Evolutionary conservation across 352 stramenopile genomes (phyloP).

Genomic region (Phytophthora parvispora): DNA sequence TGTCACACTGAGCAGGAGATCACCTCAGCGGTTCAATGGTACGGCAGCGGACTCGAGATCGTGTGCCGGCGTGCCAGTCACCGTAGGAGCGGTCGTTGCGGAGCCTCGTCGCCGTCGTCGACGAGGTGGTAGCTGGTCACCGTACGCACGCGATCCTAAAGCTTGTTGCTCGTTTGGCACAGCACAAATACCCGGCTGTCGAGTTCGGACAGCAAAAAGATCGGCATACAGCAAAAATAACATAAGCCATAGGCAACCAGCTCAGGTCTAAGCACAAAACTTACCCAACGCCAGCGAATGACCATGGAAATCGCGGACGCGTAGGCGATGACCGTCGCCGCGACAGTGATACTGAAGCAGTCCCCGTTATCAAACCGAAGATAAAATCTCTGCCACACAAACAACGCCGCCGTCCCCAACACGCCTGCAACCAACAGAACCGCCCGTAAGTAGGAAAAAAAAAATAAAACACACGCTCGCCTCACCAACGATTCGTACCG

Average conservation of each 20-base stretch:
- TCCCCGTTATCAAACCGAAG: constrained; percentile 75
- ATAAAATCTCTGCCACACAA: constrained; percentile 71
- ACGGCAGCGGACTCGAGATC: constrained; percentile 32
- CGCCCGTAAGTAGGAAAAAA: background rate
- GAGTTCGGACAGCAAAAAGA: constrained; percentile 9
- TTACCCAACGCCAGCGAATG: constrained; percentile 80
- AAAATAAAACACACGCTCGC: no score
- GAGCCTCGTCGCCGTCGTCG: constrained; percentile 27
- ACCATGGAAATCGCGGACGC: constrained; percentile 75
- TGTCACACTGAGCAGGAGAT: background rate
- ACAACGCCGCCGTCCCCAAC: constrained; percentile 49
- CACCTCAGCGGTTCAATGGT: constrained; percentile 37
- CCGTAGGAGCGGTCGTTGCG: constrained; percentile 19
- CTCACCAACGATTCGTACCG: no score
- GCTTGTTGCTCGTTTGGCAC: constrained; percentile 78
- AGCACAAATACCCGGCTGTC: constrained; percentile 78
- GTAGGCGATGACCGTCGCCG: constrained; percentile 77
- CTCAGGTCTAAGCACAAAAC: constrained; percentile 2
- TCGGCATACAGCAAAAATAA: background rate
- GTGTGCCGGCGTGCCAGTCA: constrained; percentile 13
- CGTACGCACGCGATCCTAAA: constrained; percentile 33
- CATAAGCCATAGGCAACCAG: constrained; percentile 2
- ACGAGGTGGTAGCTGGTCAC: constrained; percentile 30
- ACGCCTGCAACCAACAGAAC: constrained; percentile 41
- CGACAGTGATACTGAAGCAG: constrained; percentile 75